A percentile compares a stretch with the other conserved stretches of the same genome.
Conservation (phyloP, 768 basidiomycete genomes). For the Leccinum olivaceopallidum region DNA sequence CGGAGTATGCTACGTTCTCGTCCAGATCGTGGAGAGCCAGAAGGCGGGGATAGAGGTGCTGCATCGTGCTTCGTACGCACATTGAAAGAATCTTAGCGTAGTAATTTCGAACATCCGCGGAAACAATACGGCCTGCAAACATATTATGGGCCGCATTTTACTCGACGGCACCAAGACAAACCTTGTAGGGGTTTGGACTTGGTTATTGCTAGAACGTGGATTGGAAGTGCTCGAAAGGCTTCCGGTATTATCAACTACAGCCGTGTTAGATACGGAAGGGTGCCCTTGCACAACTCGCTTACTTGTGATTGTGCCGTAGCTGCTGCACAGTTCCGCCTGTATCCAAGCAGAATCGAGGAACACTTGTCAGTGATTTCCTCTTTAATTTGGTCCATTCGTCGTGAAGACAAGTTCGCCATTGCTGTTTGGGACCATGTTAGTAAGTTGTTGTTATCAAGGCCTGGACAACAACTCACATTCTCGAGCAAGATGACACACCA, state of each 20-base stretch:
- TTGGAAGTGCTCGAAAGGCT: conserved; percentile 82
- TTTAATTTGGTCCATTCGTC: conserved; percentile 71
- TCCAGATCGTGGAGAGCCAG: conserved; percentile 86
- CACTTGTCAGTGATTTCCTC: conserved; percentile 86
- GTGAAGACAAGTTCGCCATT: conserved; percentile 57
- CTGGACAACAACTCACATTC: conserved; percentile 55
- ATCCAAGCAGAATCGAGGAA: conserved; percentile 78
- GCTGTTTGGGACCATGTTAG: conserved; percentile 45
- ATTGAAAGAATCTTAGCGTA: conserved; percentile 71
- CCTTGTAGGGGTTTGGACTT: conserved; percentile 97
- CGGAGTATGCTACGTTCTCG: conserved; percentile 68
- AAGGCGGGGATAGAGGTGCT: conserved; percentile 84
- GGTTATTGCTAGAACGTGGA: conserved; percentile 76
- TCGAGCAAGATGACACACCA: conserved; percentile 71
- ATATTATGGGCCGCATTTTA: conserved; percentile 6
- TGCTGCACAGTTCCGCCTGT: conserved; percentile 86
- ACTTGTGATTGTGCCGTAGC: conserved; percentile 80
- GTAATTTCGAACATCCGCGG: conserved; percentile 92
- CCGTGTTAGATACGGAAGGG: conserved; percentile 9
- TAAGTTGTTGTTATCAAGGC: background rate
- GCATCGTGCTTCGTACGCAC: conserved; percentile 68
- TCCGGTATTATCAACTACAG: conserved; percentile 90
- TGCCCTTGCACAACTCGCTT: conserved; percentile 14
- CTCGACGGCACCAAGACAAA: conserved; percentile 25
- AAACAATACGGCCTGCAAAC: conserved; percentile 72